A percentile compares a stretch with the other conserved stretches of the same genome.
phyloP scores from a whole-genome alignment of 345 rosid species.

The Camelina laxa region DNA sequence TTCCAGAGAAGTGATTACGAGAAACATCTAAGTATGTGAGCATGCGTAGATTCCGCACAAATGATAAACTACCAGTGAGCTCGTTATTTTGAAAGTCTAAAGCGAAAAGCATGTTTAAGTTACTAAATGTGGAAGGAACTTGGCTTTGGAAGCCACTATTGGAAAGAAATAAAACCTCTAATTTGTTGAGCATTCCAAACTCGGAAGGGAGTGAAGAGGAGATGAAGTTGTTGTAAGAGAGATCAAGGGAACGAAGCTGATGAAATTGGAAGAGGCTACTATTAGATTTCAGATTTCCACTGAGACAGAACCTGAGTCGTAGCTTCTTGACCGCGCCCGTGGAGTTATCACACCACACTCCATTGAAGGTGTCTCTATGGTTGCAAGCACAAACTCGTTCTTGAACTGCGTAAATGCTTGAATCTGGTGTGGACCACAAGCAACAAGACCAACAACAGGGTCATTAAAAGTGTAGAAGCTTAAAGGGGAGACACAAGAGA shows the following conservation, averaged over 20 bases:
- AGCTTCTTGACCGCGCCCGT: neutral
- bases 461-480: neutral
- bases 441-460: neutral
- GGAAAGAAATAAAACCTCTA: neutral
- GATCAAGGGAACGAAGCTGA: neutral
- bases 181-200: neutral
- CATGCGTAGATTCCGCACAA: neutral
- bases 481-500: conserved; percentile 2
- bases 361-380: neutral
- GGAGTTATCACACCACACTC: neutral
- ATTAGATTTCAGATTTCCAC: neutral
- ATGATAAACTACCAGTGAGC: neutral
- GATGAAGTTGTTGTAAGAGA: neutral
- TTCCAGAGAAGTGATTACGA: neutral
- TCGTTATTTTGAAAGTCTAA: neutral
- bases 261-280: neutral
- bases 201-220: neutral
- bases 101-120: neutral
- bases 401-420: neutral
- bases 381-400: neutral
- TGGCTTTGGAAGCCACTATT: neutral
- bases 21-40: neutral
- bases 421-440: neutral
- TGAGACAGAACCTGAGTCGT: neutral
- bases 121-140: neutral